phyloP scores from a whole-genome alignment of 2,329 filamentous ascomycete species.

The Nannizziopsis barbatae region DNA sequence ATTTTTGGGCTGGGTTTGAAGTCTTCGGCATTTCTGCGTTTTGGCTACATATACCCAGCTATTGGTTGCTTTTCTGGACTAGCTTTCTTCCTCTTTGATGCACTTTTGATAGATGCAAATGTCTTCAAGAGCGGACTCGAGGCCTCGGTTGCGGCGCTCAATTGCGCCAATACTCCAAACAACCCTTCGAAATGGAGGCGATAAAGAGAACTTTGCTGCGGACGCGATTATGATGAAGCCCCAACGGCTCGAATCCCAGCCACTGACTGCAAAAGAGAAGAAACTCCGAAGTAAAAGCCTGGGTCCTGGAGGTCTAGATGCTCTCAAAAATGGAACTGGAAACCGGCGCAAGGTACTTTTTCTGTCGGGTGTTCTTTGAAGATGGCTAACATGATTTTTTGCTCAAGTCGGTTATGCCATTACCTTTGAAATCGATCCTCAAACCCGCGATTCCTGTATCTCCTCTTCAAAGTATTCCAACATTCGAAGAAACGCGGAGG shows the following conservation, averaged over 20 bases:
- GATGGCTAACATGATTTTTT: neutral
- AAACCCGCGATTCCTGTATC: constrained; percentile 61
- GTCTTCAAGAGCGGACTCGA: constrained; percentile 14
- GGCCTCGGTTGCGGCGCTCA: constrained; percentile 53
- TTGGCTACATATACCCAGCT: constrained; percentile 2
- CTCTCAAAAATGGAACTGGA: constrained; percentile 60
- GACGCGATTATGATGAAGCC: constrained; percentile 45
- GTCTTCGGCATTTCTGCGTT: neutral
- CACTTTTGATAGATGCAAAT: neutral
- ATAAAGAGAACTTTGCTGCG: constrained; percentile 69
- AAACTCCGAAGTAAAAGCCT: constrained; percentile 92
- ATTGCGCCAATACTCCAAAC: constrained; percentile 50
- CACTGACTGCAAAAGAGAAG: constrained; percentile 34
- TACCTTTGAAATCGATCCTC: constrained; percentile 58
- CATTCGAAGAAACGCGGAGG: constrained; percentile 44
- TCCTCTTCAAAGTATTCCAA: constrained; percentile 54
- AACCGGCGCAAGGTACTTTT: constrained; percentile 63
- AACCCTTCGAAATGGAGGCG: constrained; percentile 39
- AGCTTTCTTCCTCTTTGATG: neutral
- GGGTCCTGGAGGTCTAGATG: constrained; percentile 79
- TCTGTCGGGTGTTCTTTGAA: neutral
- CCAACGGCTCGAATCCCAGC: constrained; percentile 15
- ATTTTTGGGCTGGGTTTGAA: neutral
- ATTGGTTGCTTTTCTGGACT: neutral
- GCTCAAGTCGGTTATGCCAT: constrained; percentile 31